Conservation (phyloP, 805 yeast species). For the Metschnikowia borealis region DNA sequence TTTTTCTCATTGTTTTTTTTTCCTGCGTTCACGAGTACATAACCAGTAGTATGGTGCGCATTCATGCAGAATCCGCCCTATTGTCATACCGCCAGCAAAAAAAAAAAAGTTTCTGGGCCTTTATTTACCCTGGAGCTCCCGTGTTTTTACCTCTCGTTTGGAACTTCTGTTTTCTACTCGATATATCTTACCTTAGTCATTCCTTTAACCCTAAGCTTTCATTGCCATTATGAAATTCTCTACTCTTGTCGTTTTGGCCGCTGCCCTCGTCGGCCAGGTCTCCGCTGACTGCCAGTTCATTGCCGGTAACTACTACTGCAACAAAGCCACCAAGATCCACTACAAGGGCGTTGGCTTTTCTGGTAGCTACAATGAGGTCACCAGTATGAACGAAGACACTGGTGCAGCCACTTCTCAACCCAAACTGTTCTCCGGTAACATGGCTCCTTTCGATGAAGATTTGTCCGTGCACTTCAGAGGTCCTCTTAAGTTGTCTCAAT, state of each 20-base stretch:
- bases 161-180: conserved; percentile 8
- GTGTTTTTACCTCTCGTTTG: conserved; percentile 3
- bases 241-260: conserved; percentile 16
- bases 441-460: conserved; percentile 84
- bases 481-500: conserved; percentile 72
- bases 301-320: conserved; percentile 83
- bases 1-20: conserved; percentile 1
- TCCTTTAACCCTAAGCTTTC: conserved; percentile 9
- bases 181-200: conserved; percentile 12
- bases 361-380: conserved; percentile 79
- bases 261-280: conserved; percentile 15
- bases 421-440: conserved; percentile 59
- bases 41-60: neutral
- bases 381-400: conserved; percentile 64
- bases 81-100: conserved; percentile 2
- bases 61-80: neutral
- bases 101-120: neutral
- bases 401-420: conserved; percentile 68
- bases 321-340: conserved; percentile 58
- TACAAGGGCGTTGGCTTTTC: conserved; percentile 77
- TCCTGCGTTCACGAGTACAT: neutral
- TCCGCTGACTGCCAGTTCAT: conserved; percentile 43
- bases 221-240: conserved; percentile 15
- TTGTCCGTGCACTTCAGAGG: conserved; percentile 89
- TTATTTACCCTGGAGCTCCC: neutral